Percentiles rank a stretch among this genome's conserved stretches.
These are phyloP conservation scores for Staphylotrichum tortipilum DNA, from an alignment of 495 filamentous ascomycete species.

Conservation along the genomic window DNA sequence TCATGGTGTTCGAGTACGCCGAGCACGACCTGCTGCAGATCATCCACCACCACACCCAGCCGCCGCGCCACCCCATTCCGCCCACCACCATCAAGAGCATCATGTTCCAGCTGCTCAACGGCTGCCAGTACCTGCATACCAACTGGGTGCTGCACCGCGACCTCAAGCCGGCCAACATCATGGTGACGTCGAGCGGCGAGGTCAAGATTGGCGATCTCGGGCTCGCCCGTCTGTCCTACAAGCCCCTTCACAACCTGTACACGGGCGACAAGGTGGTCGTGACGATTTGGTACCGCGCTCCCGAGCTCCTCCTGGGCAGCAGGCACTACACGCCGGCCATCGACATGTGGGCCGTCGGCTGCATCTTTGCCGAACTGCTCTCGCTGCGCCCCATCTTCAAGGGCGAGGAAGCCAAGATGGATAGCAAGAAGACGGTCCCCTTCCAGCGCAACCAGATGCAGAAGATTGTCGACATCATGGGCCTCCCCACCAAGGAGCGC, in stretches of 20 bases:
- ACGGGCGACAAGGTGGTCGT: slow-evolving; percentile 97
- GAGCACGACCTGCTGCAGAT: slow-evolving; percentile 97
- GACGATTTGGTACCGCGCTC: slow-evolving; percentile 98
- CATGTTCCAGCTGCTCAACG: slow-evolving; percentile 89
- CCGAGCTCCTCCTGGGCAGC: slow-evolving; percentile 83
- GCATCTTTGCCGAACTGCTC: slow-evolving; percentile 93
- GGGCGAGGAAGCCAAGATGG: slow-evolving; percentile 98
- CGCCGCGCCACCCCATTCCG: slow-evolving; percentile 76
- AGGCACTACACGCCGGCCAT: slow-evolving; percentile 94
- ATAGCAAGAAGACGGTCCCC: slow-evolving; percentile 90
- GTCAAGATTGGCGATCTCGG: slow-evolving; percentile 94
- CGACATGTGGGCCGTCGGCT: slow-evolving; percentile 95
- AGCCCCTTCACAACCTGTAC: slow-evolving; percentile 83
- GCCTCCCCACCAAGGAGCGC: slow-evolving; percentile 75
- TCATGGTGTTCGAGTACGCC: slow-evolving; percentile 99
- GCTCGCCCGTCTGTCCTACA: slow-evolving; percentile 85
- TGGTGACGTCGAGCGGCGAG: slow-evolving; percentile 83
- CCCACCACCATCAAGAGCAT: slow-evolving; percentile 83
- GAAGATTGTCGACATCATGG: slow-evolving; percentile 94
- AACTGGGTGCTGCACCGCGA: slow-evolving; percentile 98
- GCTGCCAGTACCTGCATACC: slow-evolving; percentile 85
- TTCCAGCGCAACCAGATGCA: slow-evolving; percentile 99
- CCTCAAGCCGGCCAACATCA: slow-evolving; percentile 96
- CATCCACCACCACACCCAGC: slow-evolving; percentile 93
- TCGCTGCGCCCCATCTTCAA: slow-evolving; percentile 94